Percentiles rank a stretch among this genome's conserved stretches.
These are phyloP conservation scores for Schwanniomyces etchellsii DNA, from an alignment of 1,139 yeast genomes.

Conservation along the genomic window DNA sequence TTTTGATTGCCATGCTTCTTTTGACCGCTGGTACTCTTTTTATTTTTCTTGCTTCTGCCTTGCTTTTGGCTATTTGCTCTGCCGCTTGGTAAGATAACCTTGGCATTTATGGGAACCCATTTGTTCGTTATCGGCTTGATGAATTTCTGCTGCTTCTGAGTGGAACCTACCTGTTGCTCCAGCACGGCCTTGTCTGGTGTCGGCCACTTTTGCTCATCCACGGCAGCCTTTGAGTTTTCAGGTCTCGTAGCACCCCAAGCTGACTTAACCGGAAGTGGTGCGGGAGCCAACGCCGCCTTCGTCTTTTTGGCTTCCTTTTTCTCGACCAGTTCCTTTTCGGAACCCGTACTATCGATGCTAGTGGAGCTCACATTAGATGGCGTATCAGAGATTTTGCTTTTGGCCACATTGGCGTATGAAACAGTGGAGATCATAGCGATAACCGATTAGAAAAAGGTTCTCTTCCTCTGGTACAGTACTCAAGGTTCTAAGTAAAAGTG, in stretches of 20 bases:
- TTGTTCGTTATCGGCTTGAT: constrained; percentile 64
- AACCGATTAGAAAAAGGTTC: too few species aligned
- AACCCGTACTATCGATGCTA: neutral
- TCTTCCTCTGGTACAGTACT: too few species aligned
- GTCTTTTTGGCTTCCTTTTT: constrained; percentile 15
- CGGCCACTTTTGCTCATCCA: constrained; percentile 56
- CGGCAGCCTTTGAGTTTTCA: constrained; percentile 17
- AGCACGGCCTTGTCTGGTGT: constrained; percentile 40
- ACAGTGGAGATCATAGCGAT: constrained; percentile 8
- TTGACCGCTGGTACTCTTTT: constrained; percentile 12
- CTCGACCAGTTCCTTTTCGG: neutral
- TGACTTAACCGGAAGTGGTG: constrained; percentile 67
- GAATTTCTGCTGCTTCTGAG: constrained; percentile 40
- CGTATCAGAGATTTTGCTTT: constrained; percentile 3
- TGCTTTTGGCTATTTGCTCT: constrained; percentile 22
- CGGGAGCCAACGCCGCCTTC: constrained; percentile 56
- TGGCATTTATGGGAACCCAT: constrained; percentile 86
- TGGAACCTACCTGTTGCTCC: constrained; percentile 14
- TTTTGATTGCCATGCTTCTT: constrained; percentile 4
- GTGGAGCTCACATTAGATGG: constrained; percentile 1
- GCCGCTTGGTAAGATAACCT: constrained; percentile 49
- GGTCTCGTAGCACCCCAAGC: constrained; percentile 57
- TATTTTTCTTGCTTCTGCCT: constrained; percentile 30
- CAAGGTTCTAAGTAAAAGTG: too few species aligned
- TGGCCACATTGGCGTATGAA: constrained; percentile 37